Evolutionary conservation across 441 rosid genomes (phyloP).

Genomic region (Flueggea neowawraea): DNA sequence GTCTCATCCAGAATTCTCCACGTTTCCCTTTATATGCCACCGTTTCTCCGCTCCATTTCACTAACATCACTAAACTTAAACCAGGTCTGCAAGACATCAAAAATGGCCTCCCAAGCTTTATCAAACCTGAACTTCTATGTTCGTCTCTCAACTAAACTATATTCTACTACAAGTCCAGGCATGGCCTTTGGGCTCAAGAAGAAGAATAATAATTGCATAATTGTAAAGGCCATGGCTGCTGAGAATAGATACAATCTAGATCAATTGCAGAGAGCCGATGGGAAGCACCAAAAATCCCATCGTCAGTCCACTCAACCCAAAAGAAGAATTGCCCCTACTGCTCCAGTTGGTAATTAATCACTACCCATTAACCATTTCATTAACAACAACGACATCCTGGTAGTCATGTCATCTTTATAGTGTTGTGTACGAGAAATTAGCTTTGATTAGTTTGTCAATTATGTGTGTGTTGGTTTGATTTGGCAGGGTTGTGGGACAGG

Average conservation of each 20-base stretch:
- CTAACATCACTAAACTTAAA: not conserved
- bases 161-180: not conserved
- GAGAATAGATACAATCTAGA: slow-evolving; percentile 47
- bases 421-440: not conserved
- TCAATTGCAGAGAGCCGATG: slow-evolving; percentile 34
- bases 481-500: slow-evolving; percentile 55
- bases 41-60: not conserved
- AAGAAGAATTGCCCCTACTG: slow-evolving; percentile 32
- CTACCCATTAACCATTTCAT: not conserved
- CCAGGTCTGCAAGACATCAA: not conserved
- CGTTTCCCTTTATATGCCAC: slow-evolving; percentile 12
- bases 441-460: not conserved
- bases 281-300: slow-evolving; percentile 1
- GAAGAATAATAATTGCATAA: slow-evolving; percentile 14
- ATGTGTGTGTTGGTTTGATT: not conserved
- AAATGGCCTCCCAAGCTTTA: slow-evolving; percentile 28
- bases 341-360: slow-evolving; percentile 33
- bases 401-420: too few relatives aligned
- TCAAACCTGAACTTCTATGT: slow-evolving; percentile 24
- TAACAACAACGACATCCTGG: too few relatives aligned
- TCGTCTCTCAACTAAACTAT: slow-evolving; percentile 13
- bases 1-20: slow-evolving; percentile 26
- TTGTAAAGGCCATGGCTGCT: slow-evolving; percentile 19
- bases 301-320: slow-evolving; percentile 22
- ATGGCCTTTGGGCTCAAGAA: not conserved